phyloP scores from a whole-genome alignment of 805 yeast species.

The Teunomyces stri region DNA sequence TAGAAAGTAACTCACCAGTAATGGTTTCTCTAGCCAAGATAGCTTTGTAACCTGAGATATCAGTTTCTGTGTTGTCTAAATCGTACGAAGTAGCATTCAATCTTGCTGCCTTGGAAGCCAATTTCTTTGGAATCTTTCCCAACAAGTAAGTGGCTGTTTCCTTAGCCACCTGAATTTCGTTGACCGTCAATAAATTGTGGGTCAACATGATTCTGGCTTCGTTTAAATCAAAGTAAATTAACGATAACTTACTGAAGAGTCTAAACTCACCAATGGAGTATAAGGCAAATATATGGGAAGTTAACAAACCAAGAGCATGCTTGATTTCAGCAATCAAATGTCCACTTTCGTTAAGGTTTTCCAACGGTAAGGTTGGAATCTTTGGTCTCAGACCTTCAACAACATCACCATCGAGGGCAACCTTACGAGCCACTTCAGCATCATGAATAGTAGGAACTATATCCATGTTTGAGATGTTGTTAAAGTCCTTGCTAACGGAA shows the following conservation, averaged over 20 bases:
- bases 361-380: constrained; percentile 56
- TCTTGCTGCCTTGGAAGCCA: constrained; percentile 44
- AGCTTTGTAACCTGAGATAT: constrained; percentile 65
- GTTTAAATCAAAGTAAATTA: constrained; percentile 55
- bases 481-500: constrained; percentile 26
- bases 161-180: constrained; percentile 48
- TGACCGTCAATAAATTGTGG: constrained; percentile 50
- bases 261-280: constrained; percentile 70
- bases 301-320: constrained; percentile 54
- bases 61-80: constrained; percentile 41
- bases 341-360: constrained; percentile 41
- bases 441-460: constrained; percentile 34
- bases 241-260: constrained; percentile 54
- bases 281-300: constrained; percentile 64
- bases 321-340: constrained; percentile 53
- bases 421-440: constrained; percentile 24
- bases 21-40: constrained; percentile 61
- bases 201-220: constrained; percentile 54
- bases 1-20: constrained; percentile 55
- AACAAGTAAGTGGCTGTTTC: constrained; percentile 53
- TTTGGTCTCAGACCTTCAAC: constrained; percentile 4
- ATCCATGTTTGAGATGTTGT: constrained; percentile 23
- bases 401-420: constrained; percentile 6
- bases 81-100: constrained; percentile 39
- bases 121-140: constrained; percentile 58